Evolutionary conservation across 2,329 filamentous ascomycete species (phyloP), one percentile per base, ranked within the genome.

Genomic region (Diaporthe ilicicola): DNA sequence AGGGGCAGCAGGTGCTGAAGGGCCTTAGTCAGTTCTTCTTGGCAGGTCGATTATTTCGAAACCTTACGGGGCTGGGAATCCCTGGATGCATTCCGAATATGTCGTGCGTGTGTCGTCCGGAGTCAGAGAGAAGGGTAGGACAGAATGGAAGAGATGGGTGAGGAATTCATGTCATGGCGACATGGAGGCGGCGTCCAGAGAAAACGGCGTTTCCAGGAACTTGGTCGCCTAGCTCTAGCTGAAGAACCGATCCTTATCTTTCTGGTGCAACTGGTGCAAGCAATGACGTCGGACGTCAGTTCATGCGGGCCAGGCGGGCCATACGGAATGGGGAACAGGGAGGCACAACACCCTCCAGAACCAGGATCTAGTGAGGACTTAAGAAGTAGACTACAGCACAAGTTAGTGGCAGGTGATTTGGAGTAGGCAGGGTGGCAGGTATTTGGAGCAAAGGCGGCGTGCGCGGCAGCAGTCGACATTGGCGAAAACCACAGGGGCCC

Each of bases 231-330:
- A 5, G 37, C 37, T 39, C 37, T 22, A 27, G 46, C 7, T n/a
- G 19, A 62, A 29, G 22, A 62, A 24, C 59, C 59, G 19, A 22
- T 19, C 44, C 59, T 37, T 50, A 50, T 64, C 59, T 27, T 48
- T 37, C n/a, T 64, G 50, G 59, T 29, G 59, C 44, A 64, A 1
- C n/a, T 64, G 50, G 59, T 29, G 59, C 44, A 64, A 1, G 13
- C n/a, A 22, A 64, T 64, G 59, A 64, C 59, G 59, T 64, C 59
- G 59, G 19, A 6, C 15, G 42, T 13, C 59, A 7, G 59, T 62
- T 62, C 59, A 48, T 34, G 39, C 56, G 19, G 54, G 4, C n/a
- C n/a, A n/a, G n/a, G n/a, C n/a, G n/a, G n/a, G n/a, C n/a, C 59
- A 48, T 34, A 24, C 56, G 19, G 54, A 3, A 39, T 39, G 32